phyloP scores from a whole-genome alignment of 2,329 filamentous ascomycete genomes.

The Aspergillus ibericus region DNA sequence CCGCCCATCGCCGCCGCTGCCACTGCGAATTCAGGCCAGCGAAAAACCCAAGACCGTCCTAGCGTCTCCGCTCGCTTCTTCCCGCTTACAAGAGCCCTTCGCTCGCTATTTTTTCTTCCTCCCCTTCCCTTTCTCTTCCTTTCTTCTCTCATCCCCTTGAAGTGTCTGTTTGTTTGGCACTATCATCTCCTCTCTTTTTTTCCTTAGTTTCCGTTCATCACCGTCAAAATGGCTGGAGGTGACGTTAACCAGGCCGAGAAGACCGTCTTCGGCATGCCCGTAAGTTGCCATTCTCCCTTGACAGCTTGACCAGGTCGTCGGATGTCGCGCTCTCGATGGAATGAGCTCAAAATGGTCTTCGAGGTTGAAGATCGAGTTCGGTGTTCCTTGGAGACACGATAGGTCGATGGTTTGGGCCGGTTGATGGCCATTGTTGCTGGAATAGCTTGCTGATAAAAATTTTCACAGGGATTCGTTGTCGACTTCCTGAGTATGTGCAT shows the following conservation, averaged over 20 bases:
- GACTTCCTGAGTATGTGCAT: slow-evolving; percentile 94
- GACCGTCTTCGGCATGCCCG: slow-evolving; percentile 55
- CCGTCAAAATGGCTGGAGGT: slow-evolving; percentile 49
- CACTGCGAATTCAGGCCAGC: slow-evolving; percentile 16
- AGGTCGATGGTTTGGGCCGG: slow-evolving; percentile 5
- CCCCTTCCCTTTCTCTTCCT: slow-evolving; percentile 42
- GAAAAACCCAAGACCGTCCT: slow-evolving; percentile 22
- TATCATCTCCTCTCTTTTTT: slow-evolving; percentile 40
- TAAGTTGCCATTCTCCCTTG: slow-evolving; percentile 34
- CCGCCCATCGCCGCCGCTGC: slow-evolving; percentile 4
- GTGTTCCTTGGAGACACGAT: neutral
- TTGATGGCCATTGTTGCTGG: neutral
- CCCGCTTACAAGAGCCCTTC: slow-evolving; percentile 38
- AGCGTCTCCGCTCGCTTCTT: slow-evolving; percentile 37
- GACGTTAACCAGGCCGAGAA: slow-evolving; percentile 54
- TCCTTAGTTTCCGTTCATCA: slow-evolving; percentile 43
- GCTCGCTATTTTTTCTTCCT: slow-evolving; percentile 38
- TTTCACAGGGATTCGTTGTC: slow-evolving; percentile 79
- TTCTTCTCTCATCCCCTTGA: slow-evolving; percentile 39
- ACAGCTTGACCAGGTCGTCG: slow-evolving; percentile 12
- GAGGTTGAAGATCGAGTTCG: neutral
- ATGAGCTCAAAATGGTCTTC: neutral
- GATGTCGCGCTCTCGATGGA: slow-evolving; percentile 10
- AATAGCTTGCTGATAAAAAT: slow-evolving; percentile 32
- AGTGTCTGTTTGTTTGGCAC: slow-evolving; percentile 36